These are phyloP conservation scores for Saccharomycopsis crataegensis DNA, from an alignment of 1,139 yeast species.

Conservation along the genomic window DNA sequence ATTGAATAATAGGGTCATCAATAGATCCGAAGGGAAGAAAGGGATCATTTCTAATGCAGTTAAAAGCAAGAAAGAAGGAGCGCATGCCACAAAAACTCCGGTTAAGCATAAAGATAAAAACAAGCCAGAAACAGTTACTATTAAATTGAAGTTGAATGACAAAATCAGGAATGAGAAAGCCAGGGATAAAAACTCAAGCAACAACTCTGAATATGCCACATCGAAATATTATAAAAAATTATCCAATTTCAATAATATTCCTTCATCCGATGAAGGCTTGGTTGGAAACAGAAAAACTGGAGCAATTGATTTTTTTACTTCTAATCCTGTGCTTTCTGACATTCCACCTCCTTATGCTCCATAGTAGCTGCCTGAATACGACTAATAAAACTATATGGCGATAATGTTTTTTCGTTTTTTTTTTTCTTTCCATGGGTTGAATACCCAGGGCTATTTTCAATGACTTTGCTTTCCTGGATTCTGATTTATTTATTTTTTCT, in stretches of 20 bases:
- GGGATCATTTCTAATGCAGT: not conserved
- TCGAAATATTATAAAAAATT: too few relatives aligned
- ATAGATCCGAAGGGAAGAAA: not conserved
- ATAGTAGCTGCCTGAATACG: not conserved
- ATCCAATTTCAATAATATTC: too few relatives aligned
- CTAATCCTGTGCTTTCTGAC: constrained; percentile 13
- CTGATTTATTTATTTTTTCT: not conserved
- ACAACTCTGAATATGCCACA: too few relatives aligned
- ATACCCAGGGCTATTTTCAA: not conserved
- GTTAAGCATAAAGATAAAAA: too few relatives aligned
- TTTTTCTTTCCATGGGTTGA: not conserved
- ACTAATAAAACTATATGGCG: too few relatives aligned
- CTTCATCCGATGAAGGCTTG: too few relatives aligned
- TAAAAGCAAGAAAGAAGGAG: not conserved
- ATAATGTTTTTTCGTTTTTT: not conserved
- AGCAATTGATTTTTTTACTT: constrained; percentile 12
- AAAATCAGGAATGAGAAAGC: too few relatives aligned
- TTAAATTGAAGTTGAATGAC: too few relatives aligned
- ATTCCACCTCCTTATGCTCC: constrained; percentile 20
- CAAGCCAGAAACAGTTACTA: too few relatives aligned
- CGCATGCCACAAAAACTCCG: not conserved
- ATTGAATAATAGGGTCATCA: constrained; percentile 2
- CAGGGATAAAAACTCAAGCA: too few relatives aligned
- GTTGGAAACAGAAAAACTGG: not conserved
- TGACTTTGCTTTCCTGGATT: not conserved